A percentile compares a stretch with the other conserved stretches of the same genome.
phyloP scores from a whole-genome alignment of 2,329 filamentous ascomycete species.

The Penicillium capsulatum region DNA sequence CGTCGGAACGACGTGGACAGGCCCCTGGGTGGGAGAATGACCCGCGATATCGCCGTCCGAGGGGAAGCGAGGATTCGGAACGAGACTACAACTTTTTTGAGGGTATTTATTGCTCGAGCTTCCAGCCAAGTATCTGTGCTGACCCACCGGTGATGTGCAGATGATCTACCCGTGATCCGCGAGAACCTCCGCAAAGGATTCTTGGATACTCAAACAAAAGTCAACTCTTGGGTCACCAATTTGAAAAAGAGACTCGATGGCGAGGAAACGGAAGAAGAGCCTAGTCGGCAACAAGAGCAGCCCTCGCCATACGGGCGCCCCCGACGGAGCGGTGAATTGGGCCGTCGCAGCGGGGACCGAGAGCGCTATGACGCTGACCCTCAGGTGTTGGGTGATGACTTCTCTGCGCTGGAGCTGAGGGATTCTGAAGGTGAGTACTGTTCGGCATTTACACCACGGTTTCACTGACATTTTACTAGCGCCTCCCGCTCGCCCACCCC shows the following conservation, averaged over 20 bases:
- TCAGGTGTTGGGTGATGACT: conserved; percentile 83
- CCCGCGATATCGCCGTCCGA: conserved; percentile 42
- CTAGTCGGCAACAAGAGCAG: conserved; percentile 29
- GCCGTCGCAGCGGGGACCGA: conserved; percentile 76
- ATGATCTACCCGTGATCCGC: conserved; percentile 87
- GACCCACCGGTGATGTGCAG: conserved; percentile 40
- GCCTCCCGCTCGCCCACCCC: conserved; percentile 54
- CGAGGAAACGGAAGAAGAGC: conserved; percentile 57
- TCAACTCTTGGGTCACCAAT: conserved; percentile 87
- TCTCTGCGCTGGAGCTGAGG: conserved; percentile 61
- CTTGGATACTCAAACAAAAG: conserved; percentile 83
- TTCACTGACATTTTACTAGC: conserved; percentile 35
- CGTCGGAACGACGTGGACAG: conserved; percentile 31
- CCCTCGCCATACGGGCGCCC: conserved; percentile 46
- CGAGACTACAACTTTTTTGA: conserved; percentile 89
- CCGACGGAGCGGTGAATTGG: conserved; percentile 58
- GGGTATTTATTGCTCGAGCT: conserved; percentile 39
- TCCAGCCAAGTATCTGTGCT: conserved; percentile 4
- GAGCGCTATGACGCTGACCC: conserved; percentile 94
- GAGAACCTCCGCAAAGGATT: conserved; percentile 95
- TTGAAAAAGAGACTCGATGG: conserved; percentile 93
- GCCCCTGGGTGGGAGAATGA: conserved; percentile 32
- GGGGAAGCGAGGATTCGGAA: conserved; percentile 57
- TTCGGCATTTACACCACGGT: conserved; percentile 1
- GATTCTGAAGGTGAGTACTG: conserved; percentile 53